Conservation (phyloP, 805 yeast species). For the Grigorovia humatica region DNA sequence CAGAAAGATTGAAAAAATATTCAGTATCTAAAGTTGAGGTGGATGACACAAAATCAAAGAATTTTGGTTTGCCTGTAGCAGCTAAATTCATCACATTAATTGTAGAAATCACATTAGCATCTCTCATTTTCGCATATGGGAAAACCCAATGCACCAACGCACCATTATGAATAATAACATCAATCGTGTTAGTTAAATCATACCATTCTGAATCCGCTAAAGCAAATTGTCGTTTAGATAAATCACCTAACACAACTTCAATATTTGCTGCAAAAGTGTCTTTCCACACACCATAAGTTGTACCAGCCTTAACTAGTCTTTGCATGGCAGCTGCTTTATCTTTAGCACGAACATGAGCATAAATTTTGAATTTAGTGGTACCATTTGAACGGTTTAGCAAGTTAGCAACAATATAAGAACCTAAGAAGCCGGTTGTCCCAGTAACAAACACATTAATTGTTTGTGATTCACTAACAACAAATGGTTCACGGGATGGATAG, state of each 20-base stretch:
- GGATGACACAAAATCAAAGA: slow-evolving; percentile 85
- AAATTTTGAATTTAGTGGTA: slow-evolving; percentile 42
- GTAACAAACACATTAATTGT: slow-evolving; percentile 67
- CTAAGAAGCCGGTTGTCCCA: slow-evolving; percentile 94
- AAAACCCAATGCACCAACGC: slow-evolving; percentile 98
- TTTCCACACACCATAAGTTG: slow-evolving; percentile 61
- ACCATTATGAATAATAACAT: slow-evolving; percentile 88
- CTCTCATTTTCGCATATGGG: slow-evolving; percentile 83
- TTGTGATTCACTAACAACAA: slow-evolving; percentile 20
- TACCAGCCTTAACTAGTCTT: slow-evolving; percentile 65
- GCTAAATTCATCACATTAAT: slow-evolving; percentile 66
- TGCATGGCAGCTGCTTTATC: slow-evolving; percentile 58
- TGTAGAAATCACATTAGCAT: slow-evolving; percentile 86
- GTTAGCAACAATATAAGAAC: slow-evolving; percentile 78
- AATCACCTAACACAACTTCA: slow-evolving; percentile 72
- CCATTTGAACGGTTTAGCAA: slow-evolving; percentile 46
- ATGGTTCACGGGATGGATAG: slow-evolving; percentile 35
- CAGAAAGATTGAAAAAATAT: slow-evolving; percentile 69
- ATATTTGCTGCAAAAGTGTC: slow-evolving; percentile 47
- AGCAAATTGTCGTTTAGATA: slow-evolving; percentile 68
- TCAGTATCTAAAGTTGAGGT: slow-evolving; percentile 88
- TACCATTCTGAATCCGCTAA: slow-evolving; percentile 47
- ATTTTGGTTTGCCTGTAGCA: slow-evolving; percentile 67
- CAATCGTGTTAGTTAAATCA: slow-evolving; percentile 47
- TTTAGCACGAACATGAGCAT: slow-evolving; percentile 86